Percentiles rank a stretch among this genome's conserved stretches.
Conservation (phyloP, 1,284 basidiomycete genomes). For the Ustilago loliicola region DNA sequence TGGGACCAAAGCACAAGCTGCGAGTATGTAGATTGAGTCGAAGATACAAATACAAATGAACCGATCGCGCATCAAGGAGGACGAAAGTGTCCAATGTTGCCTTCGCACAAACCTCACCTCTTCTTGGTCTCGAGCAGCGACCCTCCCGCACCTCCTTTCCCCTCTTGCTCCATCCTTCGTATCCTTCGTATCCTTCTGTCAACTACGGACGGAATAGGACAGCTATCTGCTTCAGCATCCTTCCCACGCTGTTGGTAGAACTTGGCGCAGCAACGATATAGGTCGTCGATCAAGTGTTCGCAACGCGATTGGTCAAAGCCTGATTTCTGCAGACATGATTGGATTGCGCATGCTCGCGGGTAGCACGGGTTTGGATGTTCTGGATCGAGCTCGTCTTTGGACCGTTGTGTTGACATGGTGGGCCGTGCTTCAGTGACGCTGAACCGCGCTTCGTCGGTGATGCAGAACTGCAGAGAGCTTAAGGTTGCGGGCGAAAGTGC, state of each 20-base stretch:
- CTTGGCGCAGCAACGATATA: constrained; percentile 65
- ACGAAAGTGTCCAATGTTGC: not conserved
- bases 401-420: constrained; percentile 18
- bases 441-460: too few species aligned
- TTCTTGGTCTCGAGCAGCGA: constrained; percentile 38
- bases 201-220: constrained; percentile 61
- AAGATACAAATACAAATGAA: constrained; percentile 6
- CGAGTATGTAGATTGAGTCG: not conserved
- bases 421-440: too few species aligned
- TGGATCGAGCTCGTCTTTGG: constrained; percentile 36
- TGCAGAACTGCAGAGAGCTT: not conserved
- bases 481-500: not conserved
- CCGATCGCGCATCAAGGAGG: not conserved
- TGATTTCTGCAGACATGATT: constrained; percentile 63
- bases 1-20: not conserved
- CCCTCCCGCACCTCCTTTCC: constrained; percentile 47
- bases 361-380: constrained; percentile 62
- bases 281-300: constrained; percentile 58
- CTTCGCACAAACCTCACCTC: not conserved
- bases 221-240: constrained; percentile 58
- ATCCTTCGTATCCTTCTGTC: constrained; percentile 50
- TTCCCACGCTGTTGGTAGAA: constrained; percentile 60
- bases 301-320: constrained; percentile 65
- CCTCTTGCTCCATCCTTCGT: constrained; percentile 51
- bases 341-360: constrained; percentile 64